These are phyloP conservation scores for Trapa bicornis DNA, from an alignment of 345 rosid species.

Conservation along the genomic window DNA sequence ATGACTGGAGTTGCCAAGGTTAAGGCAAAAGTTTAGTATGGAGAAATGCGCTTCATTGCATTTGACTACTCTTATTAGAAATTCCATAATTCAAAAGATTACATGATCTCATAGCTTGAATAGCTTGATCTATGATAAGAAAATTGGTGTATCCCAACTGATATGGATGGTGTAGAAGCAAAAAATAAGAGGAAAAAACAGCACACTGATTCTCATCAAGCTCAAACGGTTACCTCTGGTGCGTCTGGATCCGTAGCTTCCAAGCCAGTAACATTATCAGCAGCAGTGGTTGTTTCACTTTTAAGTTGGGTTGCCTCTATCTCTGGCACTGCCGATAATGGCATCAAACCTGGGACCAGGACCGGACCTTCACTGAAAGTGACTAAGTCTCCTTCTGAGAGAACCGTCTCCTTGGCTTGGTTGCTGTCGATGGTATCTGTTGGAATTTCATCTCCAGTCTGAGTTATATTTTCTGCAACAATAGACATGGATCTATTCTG, in stretches of 20 bases:
- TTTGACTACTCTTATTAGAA: background rate
- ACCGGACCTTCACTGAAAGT: slow-evolving; percentile 32
- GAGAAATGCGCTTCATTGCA: background rate
- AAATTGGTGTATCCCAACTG: background rate
- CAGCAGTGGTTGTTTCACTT: slow-evolving; percentile 9
- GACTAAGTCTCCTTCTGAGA: slow-evolving; percentile 19
- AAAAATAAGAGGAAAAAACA: background rate
- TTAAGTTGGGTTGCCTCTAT: slow-evolving; percentile 17
- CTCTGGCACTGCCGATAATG: slow-evolving; percentile 12
- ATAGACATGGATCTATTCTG: slow-evolving; percentile 16
- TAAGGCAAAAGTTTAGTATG: background rate
- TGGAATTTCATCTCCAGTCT: slow-evolving; percentile 13
- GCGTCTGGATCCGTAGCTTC: slow-evolving; percentile 17
- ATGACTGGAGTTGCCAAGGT: background rate
- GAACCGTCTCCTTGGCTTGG: slow-evolving; percentile 11
- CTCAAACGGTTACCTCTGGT: slow-evolving; percentile 51
- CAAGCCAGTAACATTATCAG: slow-evolving; percentile 19
- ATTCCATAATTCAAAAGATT: background rate
- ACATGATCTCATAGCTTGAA: background rate
- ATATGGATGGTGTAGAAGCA: background rate
- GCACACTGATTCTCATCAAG: slow-evolving; percentile 20
- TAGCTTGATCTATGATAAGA: background rate
- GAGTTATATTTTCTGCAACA: slow-evolving; percentile 27
- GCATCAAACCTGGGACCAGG: slow-evolving; percentile 59
- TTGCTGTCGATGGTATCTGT: slow-evolving; percentile 10